Conservation (phyloP, 164 flowering plant species). For the Santalum album region DNA sequence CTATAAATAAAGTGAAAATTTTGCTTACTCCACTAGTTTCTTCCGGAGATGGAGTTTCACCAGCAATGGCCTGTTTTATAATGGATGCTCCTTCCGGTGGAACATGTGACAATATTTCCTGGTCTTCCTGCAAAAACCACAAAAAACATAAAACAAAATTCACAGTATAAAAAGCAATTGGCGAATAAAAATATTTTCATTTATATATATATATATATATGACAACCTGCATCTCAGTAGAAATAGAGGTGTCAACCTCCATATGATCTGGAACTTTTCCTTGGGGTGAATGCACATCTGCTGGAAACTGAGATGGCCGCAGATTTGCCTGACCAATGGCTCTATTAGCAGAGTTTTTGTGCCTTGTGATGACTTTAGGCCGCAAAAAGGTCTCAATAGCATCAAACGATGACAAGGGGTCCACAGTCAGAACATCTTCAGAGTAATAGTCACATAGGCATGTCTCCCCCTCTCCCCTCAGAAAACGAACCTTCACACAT, state of each 20-base stretch:
- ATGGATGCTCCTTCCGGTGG: slow-evolving; percentile 12
- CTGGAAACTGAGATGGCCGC: slow-evolving; percentile 8
- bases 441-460: slow-evolving; percentile 30
- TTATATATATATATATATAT: too few relatives aligned
- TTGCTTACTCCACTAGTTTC: slow-evolving; percentile 14
- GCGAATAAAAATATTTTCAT: too few relatives aligned
- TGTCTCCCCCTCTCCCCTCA: slow-evolving; percentile 55
- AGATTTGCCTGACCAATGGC: slow-evolving; percentile 10
- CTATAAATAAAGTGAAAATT: background rate
- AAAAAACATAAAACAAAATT: too few relatives aligned
- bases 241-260: slow-evolving; percentile 18
- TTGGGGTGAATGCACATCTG: slow-evolving; percentile 14
- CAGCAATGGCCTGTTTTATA: slow-evolving; percentile 4
- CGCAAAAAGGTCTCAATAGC: slow-evolving; percentile 59
- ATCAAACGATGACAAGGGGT: slow-evolving; percentile 58
- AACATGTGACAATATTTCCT: slow-evolving; percentile 8
- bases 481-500: slow-evolving; percentile 62
- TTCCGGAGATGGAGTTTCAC: slow-evolving; percentile 6
- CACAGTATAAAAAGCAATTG: too few relatives aligned
- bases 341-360: slow-evolving; percentile 12
- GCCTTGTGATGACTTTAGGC: slow-evolving; percentile 42
- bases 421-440: slow-evolving; percentile 46
- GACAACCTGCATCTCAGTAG: slow-evolving; percentile 29
- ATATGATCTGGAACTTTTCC: slow-evolving; percentile 17
- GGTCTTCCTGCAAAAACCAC: slow-evolving; percentile 17